Evolutionary conservation across 208 protist genomes (phyloP).

Genomic region (Trypanosoma avium): DNA sequence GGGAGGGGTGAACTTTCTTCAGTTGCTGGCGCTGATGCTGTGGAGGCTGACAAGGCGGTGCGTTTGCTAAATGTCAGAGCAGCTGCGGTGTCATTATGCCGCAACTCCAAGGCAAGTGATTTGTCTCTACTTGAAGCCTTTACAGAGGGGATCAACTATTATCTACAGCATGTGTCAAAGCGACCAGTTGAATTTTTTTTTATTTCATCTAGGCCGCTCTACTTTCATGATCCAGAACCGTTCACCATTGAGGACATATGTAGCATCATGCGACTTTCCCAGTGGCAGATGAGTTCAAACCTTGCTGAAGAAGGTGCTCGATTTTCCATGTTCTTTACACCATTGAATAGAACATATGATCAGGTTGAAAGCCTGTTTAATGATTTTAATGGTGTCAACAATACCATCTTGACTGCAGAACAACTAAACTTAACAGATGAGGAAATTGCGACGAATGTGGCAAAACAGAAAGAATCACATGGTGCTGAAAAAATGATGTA

Average conservation of each 20-base stretch:
- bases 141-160: slow-evolving; percentile 56
- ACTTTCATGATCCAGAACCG: slow-evolving; percentile 43
- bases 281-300: slow-evolving; percentile 60
- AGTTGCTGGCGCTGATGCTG: slow-evolving; percentile 34
- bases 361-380: slow-evolving; percentile 45
- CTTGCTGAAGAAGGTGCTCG: slow-evolving; percentile 35
- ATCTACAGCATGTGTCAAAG: slow-evolving; percentile 39
- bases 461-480: background rate
- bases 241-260: slow-evolving; percentile 48
- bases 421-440: slow-evolving; percentile 30
- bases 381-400: slow-evolving; percentile 30
- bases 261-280: slow-evolving; percentile 41
- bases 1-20: slow-evolving; percentile 35
- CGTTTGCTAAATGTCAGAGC: slow-evolving; percentile 50
- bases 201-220: slow-evolving; percentile 35
- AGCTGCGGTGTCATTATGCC: slow-evolving; percentile 41
- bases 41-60: slow-evolving; percentile 34
- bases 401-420: slow-evolving; percentile 37
- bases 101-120: slow-evolving; percentile 19
- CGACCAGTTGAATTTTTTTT: slow-evolving; percentile 69
- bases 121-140: slow-evolving; percentile 40
- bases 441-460: background rate
- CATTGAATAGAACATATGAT: slow-evolving; percentile 44
- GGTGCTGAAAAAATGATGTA: slow-evolving; percentile 31
- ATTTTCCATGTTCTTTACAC: slow-evolving; percentile 40